These are phyloP conservation scores for Anacardium occidentale DNA, from an alignment of 345 rosid genomes.

Conservation along the genomic window DNA sequence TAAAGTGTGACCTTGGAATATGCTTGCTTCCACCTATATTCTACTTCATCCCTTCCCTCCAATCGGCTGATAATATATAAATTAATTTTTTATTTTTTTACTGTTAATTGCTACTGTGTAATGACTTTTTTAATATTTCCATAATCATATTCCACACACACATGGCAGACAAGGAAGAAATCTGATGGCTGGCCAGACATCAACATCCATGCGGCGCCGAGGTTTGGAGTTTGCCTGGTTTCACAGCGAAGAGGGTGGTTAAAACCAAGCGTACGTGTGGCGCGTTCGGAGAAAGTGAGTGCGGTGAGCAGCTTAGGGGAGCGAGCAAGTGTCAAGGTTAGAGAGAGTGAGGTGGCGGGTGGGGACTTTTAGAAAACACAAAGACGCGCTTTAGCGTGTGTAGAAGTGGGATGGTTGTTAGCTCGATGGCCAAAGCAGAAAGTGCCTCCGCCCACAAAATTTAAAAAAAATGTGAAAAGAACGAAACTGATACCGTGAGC, in stretches of 20 bases:
- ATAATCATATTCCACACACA: not conserved
- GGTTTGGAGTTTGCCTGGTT: not conserved
- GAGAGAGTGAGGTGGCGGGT: not conserved
- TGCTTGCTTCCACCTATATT: not conserved
- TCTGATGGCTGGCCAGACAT: not conserved
- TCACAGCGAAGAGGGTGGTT: constrained; percentile 5
- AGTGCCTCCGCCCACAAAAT: not conserved
- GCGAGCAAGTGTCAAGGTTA: not conserved
- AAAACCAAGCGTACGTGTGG: not conserved
- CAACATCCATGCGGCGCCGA: not conserved
- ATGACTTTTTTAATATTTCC: constrained; percentile 9
- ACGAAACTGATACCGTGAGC: not conserved
- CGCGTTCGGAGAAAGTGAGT: not conserved
- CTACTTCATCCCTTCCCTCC: not conserved
- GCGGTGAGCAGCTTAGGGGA: not conserved
- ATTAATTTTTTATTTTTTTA: not conserved
- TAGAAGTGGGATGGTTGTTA: not conserved
- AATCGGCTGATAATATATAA: not conserved
- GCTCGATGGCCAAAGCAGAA: not conserved
- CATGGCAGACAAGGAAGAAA: not conserved
- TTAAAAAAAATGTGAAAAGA: not conserved
- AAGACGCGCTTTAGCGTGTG: constrained; percentile 2
- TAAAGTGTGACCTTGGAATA: not conserved
- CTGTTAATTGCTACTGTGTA: not conserved
- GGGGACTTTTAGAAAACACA: not conserved